A percentile compares a stretch with the other conserved stretches of the same genome.
phyloP scores from a whole-genome alignment of 495 filamentous ascomycete species.

The Elasticomyces elasticus region DNA sequence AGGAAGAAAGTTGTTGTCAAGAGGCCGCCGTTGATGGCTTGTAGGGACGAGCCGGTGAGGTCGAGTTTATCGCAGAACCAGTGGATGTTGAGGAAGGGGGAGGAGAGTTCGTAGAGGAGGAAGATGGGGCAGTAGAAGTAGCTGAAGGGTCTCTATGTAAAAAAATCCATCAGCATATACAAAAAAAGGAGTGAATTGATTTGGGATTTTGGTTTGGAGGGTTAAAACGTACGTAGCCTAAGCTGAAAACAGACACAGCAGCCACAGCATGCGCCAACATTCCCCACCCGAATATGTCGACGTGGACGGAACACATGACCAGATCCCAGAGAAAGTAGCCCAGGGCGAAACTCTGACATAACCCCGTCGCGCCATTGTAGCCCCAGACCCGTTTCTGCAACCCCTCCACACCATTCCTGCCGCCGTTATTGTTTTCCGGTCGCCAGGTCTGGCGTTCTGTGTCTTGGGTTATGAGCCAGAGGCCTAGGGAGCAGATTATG shows the following conservation, averaged over 20 bases:
- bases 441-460: constrained; percentile 48
- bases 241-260: constrained; percentile 74
- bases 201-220: too few species aligned
- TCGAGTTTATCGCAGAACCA: constrained; percentile 99
- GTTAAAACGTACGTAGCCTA: constrained; percentile 96
- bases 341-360: constrained; percentile 73
- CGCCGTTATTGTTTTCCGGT: constrained; percentile 56
- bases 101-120: constrained; percentile 95
- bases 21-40: constrained; percentile 79
- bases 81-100: constrained; percentile 90
- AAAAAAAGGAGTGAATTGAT: background rate
- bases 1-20: constrained; percentile 68
- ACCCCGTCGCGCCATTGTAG: constrained; percentile 70
- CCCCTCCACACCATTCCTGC: too few species aligned
- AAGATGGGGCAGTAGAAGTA: constrained; percentile 88
- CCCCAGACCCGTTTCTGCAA: too few species aligned
- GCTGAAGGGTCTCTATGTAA: constrained; percentile 85
- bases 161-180: background rate
- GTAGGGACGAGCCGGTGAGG: constrained; percentile 72
- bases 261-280: constrained; percentile 82
- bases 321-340: constrained; percentile 98
- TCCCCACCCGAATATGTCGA: constrained; percentile 77
- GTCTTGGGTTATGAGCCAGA: constrained; percentile 78
- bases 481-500: constrained; percentile 63
- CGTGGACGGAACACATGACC: constrained; percentile 56